Evolutionary conservation across 768 basidiomycete species (phyloP), one percentile per base, ranked within the genome.

Genomic region (Scleroderma bovista): DNA sequence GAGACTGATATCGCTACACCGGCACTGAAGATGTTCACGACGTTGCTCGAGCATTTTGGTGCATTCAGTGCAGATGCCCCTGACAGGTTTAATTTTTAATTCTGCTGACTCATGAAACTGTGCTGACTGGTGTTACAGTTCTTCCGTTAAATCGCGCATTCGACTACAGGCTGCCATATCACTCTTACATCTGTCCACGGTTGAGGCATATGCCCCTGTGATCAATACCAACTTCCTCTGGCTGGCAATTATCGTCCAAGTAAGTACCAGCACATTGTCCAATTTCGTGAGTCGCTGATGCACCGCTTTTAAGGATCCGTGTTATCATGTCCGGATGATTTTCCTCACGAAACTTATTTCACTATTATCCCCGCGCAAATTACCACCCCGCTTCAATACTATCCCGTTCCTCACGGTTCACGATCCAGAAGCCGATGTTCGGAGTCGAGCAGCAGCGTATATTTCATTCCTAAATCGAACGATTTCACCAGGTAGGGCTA

Each of bases 341-440:
- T 94, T 95, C 71, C 64, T 97, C 46, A 77, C 71, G 22, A 96
- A 96, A 66, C 71, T 93, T 2, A 67, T 86, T 11, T 61, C 73
- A 10, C 69, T 89, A 22, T 66, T 93, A n/a, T 75, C 79, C 40
- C 62, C 70, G 3, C 77, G 81, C 32, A 84, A 86, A 66, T 69
- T 93, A 2, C 75, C 82, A 15, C 66, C 84, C 1, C 76, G 80
- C 17, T 94, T 85, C 70, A 91, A 93, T 61, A 72, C 88, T 40
- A 79, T 96, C 50, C 86, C 89, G 6, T 93, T 96, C 71, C 69
- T 99, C 40, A 84, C 88, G 0, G 86, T 93, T 1, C 85, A 91
- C 58, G 96, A 99, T 65, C 94, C 94, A 0, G 95, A 97, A 53
- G 65, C 66, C 20, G 94, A 97, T 51, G 77, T 93, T 24, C 83